Base-by-base conservation (phyloP, 352 stramenopile species). In the Sclerospora graminicola region DNA sequence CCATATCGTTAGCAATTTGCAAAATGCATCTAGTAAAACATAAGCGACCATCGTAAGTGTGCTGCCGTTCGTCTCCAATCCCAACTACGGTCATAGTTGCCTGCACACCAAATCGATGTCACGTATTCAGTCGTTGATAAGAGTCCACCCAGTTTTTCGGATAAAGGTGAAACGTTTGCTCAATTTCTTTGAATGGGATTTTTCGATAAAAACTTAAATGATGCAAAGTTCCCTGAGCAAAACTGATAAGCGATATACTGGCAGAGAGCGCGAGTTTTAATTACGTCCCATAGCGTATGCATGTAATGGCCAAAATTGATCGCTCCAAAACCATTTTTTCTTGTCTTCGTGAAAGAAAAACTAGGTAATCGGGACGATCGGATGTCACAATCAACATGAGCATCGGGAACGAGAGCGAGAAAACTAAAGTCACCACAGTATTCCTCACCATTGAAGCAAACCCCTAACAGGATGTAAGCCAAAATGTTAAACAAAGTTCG, bases 161-260 rank as follows among this genome's bases (percentile, higher is more conserved):
- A 82, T 34, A 83, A 69, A 20, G 67, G 60, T 6, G 66, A 79
- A 5, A 66, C 69, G 21, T 83, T 69, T 9, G 76, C 66, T 70
- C 67, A 83, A 37, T 62, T 64, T 2, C 63, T 18, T 29, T 78
- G 69, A 39, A 83, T 74, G 41, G 74, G 69, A 32, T 63, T 70
- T 8, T 56, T 72, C 0, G 60, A 59, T 8, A 78, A 67, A 27
- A 69, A 73, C 42, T 78, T 82, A 40, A 85, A 82, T 36, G 54
- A 77, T 46, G 77, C 67, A 45, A 82, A 82, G 6, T 81, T 54
- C 0, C 52, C 61, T 1, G 63, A 73, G 49, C 81, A 76, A 45
- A 84, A 84, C 30, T 79, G 74, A 54, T 84, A 86, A 7, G 58
- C 57, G 5, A 52, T 58, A 4, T 84, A 57, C 56, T 84, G 68